These are phyloP conservation scores for Saturnispora diversa DNA, from an alignment of 805 yeast genomes.

Conservation along the genomic window DNA sequence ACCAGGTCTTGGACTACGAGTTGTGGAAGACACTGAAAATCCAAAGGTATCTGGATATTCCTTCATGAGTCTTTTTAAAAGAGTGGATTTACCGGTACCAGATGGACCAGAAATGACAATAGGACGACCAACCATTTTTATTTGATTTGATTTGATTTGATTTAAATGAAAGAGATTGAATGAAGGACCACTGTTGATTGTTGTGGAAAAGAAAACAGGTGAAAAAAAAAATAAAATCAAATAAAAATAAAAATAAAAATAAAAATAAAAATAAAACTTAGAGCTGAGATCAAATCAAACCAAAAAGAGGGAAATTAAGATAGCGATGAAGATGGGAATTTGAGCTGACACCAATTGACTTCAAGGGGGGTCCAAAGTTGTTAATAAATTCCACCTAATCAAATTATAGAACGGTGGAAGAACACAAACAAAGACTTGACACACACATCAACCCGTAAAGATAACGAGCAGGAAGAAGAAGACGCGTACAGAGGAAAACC, in stretches of 20 bases:
- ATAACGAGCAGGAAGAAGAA: too few relatives aligned
- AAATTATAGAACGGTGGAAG: too few relatives aligned
- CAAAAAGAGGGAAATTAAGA: too few relatives aligned
- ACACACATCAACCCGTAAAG: too few relatives aligned
- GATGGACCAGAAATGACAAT: conserved; percentile 96
- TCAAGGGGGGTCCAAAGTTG: too few relatives aligned
- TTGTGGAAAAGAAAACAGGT: background rate
- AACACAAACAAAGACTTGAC: too few relatives aligned
- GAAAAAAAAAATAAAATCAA: background rate
- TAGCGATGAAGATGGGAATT: too few relatives aligned
- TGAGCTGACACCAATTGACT: too few relatives aligned
- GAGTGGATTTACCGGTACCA: conserved; percentile 92
- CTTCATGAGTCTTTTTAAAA: conserved; percentile 79
- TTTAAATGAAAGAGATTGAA: conserved; percentile 1
- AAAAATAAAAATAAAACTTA: too few relatives aligned
- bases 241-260: background rate
- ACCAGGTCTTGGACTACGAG: conserved; percentile 86
- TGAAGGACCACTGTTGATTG: background rate
- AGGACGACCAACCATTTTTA: conserved; percentile 45
- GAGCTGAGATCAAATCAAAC: too few relatives aligned
- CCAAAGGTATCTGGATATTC: conserved; percentile 90
- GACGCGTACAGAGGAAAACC: too few relatives aligned
- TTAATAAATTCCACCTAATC: too few relatives aligned
- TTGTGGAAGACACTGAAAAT: conserved; percentile 88
- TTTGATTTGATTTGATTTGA: background rate